Conservation (phyloP, 345 rosid genomes). For the Mercurialis annua region DNA sequence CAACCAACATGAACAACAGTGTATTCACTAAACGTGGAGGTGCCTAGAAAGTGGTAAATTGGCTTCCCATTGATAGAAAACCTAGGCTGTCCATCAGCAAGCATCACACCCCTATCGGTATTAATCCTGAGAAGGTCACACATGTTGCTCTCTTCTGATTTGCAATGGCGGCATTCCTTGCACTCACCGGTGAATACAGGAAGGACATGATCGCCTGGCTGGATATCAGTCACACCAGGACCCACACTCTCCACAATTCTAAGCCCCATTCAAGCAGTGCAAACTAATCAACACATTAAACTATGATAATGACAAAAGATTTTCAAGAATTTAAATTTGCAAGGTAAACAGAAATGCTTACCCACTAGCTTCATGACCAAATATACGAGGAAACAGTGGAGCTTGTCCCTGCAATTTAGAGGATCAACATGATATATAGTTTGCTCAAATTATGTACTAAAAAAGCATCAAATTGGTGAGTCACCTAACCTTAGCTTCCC, state of each 20-base stretch:
- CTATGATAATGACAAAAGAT: neutral
- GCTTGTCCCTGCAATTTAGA: constrained; percentile 56
- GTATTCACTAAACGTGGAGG: constrained; percentile 81
- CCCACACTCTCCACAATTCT: constrained; percentile 89
- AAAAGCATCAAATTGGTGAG: neutral
- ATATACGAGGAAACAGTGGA: constrained; percentile 71
- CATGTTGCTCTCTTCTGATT: constrained; percentile 79
- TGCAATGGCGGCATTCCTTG: constrained; percentile 65
- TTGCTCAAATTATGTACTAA: neutral
- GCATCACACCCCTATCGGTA: constrained; percentile 65
- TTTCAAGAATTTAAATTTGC: neutral
- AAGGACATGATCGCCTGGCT: constrained; percentile 72
- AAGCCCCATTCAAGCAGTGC: neutral
- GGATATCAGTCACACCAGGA: constrained; percentile 68
- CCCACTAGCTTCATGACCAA: constrained; percentile 91
- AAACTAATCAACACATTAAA: neutral
- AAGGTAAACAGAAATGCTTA: constrained; percentile 16
- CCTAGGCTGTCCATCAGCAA: constrained; percentile 61
- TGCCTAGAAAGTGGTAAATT: constrained; percentile 66
- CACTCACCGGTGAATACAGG: constrained; percentile 85
- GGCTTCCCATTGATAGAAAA: constrained; percentile 73
- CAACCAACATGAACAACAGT: constrained; percentile 74
- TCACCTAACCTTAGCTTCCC: constrained; percentile 95
- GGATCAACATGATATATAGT: neutral
- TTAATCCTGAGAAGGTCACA: constrained; percentile 82